These are phyloP conservation scores for Phlebiopsis gigantea DNA, from an alignment of 768 basidiomycete species.

Conservation along the genomic window DNA sequence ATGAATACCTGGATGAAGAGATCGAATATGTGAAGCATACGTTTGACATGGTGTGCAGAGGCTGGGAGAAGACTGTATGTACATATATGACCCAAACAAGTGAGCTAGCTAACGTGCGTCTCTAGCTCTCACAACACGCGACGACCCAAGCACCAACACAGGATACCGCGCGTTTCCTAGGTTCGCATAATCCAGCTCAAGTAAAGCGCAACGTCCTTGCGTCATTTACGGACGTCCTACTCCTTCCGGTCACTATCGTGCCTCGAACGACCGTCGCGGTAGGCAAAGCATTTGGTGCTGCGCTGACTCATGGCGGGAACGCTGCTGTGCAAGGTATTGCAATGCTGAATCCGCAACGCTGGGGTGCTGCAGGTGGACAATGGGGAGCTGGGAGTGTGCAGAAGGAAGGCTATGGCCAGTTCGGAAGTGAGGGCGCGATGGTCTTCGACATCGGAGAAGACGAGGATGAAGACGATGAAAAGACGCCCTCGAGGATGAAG, in stretches of 20 bases:
- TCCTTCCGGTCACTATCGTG: conserved; percentile 94
- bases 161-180: conserved; percentile 61
- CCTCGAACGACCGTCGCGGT: conserved; percentile 53
- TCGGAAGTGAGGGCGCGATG: conserved; percentile 36
- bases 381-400: conserved; percentile 12
- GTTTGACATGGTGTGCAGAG: conserved; percentile 69
- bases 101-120: background rate
- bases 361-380: conserved; percentile 49
- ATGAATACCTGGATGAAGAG: conserved; percentile 96
- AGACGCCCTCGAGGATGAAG: conserved; percentile 1
- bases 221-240: conserved; percentile 83
- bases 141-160: conserved; percentile 10
- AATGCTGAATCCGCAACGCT: conserved; percentile 87
- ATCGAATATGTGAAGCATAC: conserved; percentile 71
- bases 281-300: conserved; percentile 57
- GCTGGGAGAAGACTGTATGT: conserved; percentile 74
- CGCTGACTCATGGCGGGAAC: conserved; percentile 61
- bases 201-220: conserved; percentile 91
- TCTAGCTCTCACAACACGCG: conserved; percentile 21
- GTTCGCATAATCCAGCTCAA: conserved; percentile 82
- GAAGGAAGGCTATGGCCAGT: conserved; percentile 24
- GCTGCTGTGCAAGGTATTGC: conserved; percentile 80
- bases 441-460: conserved; percentile 48
- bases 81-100: background rate
- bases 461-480: conserved; percentile 29